Evolutionary conservation across 2,329 filamentous ascomycete species (phyloP), one percentile per base, ranked within the genome.

Genomic region (Fusarium torulosum): DNA sequence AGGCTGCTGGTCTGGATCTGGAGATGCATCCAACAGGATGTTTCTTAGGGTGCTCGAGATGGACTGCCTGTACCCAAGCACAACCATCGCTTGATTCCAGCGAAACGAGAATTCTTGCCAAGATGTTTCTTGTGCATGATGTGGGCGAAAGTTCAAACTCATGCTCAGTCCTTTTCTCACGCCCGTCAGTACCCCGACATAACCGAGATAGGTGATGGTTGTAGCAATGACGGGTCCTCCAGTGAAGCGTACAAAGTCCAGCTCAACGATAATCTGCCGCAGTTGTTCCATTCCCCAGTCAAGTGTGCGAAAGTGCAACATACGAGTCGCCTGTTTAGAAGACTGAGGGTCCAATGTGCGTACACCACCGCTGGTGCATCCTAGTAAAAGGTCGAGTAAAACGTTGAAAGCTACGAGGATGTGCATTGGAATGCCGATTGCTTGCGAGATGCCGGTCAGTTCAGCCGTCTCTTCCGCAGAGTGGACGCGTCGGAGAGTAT

Each of bases 351-450:
- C 59, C 0, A 74, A 2, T 0, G 73, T 67, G 2, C 76, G 69
- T 1, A 72, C 75, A 1, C 77, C 79, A 5, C 79, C 79, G 44
- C 86, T 89, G 2, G 88, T 90, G 72, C 89, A 91, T 4, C 88
- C 89, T 76, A 91, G 84, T 35, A 91, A 78, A 7, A 86, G 77
- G 69, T 91, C 89, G 2, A 91, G 79, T 3, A 90, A 76, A 3
- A 87, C 85, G 67, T 91, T 91, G 68, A 90, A 83, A 4, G 84
- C 83, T 4, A 91, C 83, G 0, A 91, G 79, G 1, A 90, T 75
- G 66, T 88, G 87, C 74, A 90, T 79, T 2, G 85, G 80, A 5
- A 91, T 78, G 0, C 81, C 83, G 0, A 82, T 82, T 4, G 76
- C 80, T 25, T 78, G 74, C 25, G 83, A 81, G 35, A 91, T 88